phyloP scores from a whole-genome alignment of 163 green algal genomes.

The Coccomyxa subellipsoidea region DNA sequence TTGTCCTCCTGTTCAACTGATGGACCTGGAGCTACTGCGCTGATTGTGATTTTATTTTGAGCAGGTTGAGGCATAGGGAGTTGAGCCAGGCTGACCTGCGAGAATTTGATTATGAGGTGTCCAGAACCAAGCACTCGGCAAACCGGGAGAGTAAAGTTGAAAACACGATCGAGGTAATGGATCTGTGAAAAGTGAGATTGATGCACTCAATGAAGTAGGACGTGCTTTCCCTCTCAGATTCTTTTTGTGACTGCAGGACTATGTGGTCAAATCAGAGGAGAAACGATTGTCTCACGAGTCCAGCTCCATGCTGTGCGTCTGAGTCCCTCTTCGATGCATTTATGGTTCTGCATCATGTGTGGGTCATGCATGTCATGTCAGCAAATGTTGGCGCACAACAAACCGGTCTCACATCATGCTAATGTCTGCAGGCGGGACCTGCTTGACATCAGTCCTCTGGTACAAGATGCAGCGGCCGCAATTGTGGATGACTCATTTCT shows the following conservation, averaged over 20 bases:
- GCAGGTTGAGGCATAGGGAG: slow-evolving; percentile 21
- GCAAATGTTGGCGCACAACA: too few relatives aligned
- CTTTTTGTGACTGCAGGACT: slow-evolving; percentile 27
- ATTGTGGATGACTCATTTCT: slow-evolving; percentile 97
- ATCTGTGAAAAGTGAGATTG: not conserved
- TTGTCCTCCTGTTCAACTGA: too few relatives aligned
- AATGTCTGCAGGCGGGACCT: slow-evolving; percentile 40
- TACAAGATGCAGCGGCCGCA: slow-evolving; percentile 78
- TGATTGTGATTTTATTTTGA: not conserved
- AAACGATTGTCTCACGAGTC: slow-evolving; percentile 19
- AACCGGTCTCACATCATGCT: not conserved
- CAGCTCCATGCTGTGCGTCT: slow-evolving; percentile 38
- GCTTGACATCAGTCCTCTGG: slow-evolving; percentile 77
- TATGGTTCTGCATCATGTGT: too few relatives aligned
- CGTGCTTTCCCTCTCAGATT: not conserved
- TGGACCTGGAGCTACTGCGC: too few relatives aligned
- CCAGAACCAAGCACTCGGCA: not conserved
- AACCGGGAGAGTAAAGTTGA: not conserved
- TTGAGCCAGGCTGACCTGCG: slow-evolving; percentile 21
- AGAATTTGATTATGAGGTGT: slow-evolving; percentile 17
- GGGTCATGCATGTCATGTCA: too few relatives aligned
- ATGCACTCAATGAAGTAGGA: not conserved
- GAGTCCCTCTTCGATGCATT: not conserved
- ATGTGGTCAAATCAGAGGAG: slow-evolving; percentile 35
- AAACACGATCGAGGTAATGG: slow-evolving; percentile 16